Conservation (phyloP, 331 rosid genomes). For the Phaseolus coccineus region DNA sequence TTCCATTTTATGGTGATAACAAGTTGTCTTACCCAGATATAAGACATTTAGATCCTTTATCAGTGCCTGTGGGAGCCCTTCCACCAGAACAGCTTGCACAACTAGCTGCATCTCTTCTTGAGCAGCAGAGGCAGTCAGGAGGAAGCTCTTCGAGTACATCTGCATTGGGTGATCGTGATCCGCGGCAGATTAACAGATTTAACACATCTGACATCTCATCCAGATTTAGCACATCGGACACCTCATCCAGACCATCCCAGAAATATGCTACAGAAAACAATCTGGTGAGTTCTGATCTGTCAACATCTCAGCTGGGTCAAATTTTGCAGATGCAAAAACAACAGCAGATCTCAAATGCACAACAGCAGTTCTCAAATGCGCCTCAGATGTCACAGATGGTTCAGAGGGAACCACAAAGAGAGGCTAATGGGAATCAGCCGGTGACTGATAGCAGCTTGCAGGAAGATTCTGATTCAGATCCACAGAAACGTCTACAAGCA, state of each 20-base stretch:
- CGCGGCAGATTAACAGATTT: slow-evolving; percentile 54
- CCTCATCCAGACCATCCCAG: slow-evolving; percentile 57
- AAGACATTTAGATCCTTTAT: slow-evolving; percentile 53
- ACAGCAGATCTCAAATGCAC: slow-evolving; percentile 59
- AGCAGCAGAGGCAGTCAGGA: slow-evolving; percentile 72
- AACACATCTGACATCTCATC: slow-evolving; percentile 53
- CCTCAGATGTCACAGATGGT: slow-evolving; percentile 51
- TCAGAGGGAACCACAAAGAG: slow-evolving; percentile 69
- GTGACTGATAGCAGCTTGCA: slow-evolving; percentile 45
- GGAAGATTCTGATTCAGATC: slow-evolving; percentile 76
- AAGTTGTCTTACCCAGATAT: slow-evolving; percentile 52
- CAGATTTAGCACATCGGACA: slow-evolving; percentile 52
- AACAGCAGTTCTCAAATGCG: slow-evolving; percentile 54
- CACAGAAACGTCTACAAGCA: slow-evolving; percentile 90
- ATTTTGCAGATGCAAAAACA: slow-evolving; percentile 62
- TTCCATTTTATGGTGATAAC: slow-evolving; percentile 49
- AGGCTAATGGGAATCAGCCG: slow-evolving; percentile 61
- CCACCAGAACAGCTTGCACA: slow-evolving; percentile 88
- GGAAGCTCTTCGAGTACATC: slow-evolving; percentile 53
- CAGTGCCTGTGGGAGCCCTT: slow-evolving; percentile 58
- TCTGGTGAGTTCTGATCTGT: slow-evolving; percentile 53
- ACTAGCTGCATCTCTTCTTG: slow-evolving; percentile 80
- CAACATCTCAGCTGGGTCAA: slow-evolving; percentile 64
- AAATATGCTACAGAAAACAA: slow-evolving; percentile 57
- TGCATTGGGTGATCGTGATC: slow-evolving; percentile 59